These are phyloP conservation scores for Pyrenophora graminea DNA, from an alignment of 2,329 filamentous ascomycete species.

Conservation along the genomic window DNA sequence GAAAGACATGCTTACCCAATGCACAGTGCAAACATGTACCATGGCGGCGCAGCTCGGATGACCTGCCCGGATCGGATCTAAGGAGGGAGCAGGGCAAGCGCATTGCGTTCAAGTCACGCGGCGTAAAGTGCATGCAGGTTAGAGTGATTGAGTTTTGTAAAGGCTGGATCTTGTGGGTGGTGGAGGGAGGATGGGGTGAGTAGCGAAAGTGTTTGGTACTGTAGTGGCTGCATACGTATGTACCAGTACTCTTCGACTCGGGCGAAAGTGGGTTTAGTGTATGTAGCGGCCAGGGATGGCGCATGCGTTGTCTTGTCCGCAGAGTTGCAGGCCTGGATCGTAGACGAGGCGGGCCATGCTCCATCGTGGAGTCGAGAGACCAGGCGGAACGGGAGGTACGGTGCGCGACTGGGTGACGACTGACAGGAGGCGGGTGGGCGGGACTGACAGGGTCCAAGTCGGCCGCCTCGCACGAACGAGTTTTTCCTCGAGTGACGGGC, in stretches of 20 bases:
- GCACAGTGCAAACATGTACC: conserved; percentile 2
- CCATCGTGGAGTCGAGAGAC: conserved; percentile 3
- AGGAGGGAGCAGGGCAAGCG: conserved; percentile 9
- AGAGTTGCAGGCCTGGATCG: neutral
- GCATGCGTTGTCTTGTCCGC: conserved; percentile 1
- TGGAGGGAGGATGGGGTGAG: conserved; percentile 1
- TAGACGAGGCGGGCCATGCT: neutral
- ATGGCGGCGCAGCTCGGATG: conserved; percentile 10
- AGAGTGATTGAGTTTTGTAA: conserved; percentile 5
- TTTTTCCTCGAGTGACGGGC: conserved; percentile 5
- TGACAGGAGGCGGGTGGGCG: conserved; percentile 10
- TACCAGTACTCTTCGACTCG: neutral
- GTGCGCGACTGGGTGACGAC: conserved; percentile 8
- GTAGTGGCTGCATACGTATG: conserved; percentile 7
- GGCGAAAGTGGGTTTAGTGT: neutral
- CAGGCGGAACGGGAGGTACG: conserved; percentile 17
- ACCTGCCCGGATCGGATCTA: conserved; percentile 11
- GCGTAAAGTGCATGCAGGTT: conserved; percentile 7
- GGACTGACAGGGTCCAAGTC: conserved; percentile 7
- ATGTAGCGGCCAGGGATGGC: neutral
- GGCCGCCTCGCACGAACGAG: too few species aligned
- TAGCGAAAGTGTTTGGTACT: neutral
- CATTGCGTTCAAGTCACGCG: conserved; percentile 10
- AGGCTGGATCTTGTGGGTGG: neutral
- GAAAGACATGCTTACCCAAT: neutral